Base-by-base conservation (phyloP, 2,329 filamentous ascomycete genomes). In the Harringtonia lauricola region DNA sequence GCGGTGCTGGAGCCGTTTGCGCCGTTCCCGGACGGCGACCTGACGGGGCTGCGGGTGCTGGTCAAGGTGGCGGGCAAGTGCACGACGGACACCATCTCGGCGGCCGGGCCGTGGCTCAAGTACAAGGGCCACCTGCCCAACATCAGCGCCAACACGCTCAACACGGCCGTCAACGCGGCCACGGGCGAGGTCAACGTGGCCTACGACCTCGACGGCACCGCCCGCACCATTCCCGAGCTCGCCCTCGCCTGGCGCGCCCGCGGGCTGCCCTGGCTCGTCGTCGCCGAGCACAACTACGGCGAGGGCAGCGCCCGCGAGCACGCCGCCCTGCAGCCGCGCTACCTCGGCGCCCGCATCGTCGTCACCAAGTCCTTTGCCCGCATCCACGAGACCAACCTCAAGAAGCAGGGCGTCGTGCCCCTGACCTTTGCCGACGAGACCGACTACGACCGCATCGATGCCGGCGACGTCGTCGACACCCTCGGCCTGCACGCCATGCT, bases 51-150 rank as follows among this genome's bases (percentile, higher is more conserved):
- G 39, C 81, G 81, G 41, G 88, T 98, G 17, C 81, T 98, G 15
- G 90, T 94, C 72, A 96, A 96, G 68, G 84, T 96, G 51, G 84
- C 89, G 51, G 92, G 92, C 51, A 95, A 98, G 68, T 98, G 92
- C 73, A 98, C 92, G 45, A 98, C 92, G 36, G 92, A 98, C 66
- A 96, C 92, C 55, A 98, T 98, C 65, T 96, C 89, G 31, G 90
- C 90, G 29, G 90, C 90, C 1, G 90, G 90, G 7, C 90, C 90
- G 15, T 96, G 90, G 90, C 78, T 98, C 54, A 96, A 96, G 67
- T 98, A 96, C 79, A 96, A 96, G 73, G 92, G 92, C 50, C 92
- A 98, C 65, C 78, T 98, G 50, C 87, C 92, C 62, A 98, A 98
- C 71, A 98, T 98, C 63, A 85, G 82, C 54, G 87, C 87, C 59